Evolutionary conservation across 2,329 filamentous ascomycete species (phyloP).

Genomic region (Cadophora gregata): DNA sequence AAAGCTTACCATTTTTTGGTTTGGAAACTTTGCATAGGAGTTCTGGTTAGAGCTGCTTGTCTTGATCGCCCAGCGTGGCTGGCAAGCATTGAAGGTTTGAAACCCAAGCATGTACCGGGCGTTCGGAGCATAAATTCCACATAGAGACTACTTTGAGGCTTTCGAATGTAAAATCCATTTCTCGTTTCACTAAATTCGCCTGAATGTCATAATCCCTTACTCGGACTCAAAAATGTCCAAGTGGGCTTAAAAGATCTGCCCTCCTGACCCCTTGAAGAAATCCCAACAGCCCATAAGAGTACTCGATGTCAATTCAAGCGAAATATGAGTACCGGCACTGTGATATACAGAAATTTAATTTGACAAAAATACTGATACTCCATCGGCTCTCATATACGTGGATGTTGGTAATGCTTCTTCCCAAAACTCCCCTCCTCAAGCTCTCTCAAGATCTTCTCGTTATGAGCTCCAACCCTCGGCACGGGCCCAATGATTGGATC

Average conservation of each 20-base stretch:
- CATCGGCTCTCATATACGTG: not conserved
- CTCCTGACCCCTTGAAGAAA: too few relatives aligned
- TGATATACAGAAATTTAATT: too few relatives aligned
- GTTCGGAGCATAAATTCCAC: slow-evolving; percentile 11
- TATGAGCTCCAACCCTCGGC: slow-evolving; percentile 19
- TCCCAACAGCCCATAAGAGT: too few relatives aligned
- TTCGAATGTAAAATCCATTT: slow-evolving; percentile 7
- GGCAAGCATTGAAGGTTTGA: not conserved
- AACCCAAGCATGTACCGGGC: slow-evolving; percentile 17
- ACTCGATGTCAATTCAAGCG: too few relatives aligned
- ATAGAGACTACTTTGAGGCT: not conserved
- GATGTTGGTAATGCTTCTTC: slow-evolving; percentile 12
- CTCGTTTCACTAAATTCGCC: not conserved
- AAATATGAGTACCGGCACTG: too few relatives aligned
- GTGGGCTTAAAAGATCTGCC: not conserved
- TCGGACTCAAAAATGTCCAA: not conserved
- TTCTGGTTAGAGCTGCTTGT: slow-evolving; percentile 19
- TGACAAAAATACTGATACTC: too few relatives aligned
- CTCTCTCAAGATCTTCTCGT: slow-evolving; percentile 20
- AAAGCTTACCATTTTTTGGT: not conserved
- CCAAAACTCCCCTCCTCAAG: slow-evolving; percentile 16
- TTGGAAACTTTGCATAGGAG: slow-evolving; percentile 16
- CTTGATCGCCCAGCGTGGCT: too few relatives aligned
- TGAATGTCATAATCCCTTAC: not conserved
- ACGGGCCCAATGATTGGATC: slow-evolving; percentile 19